A percentile compares a stretch with the other conserved stretches of the same genome.
phyloP scores from a whole-genome alignment of 768 basidiomycete species.

The Lyophyllum semitale region DNA sequence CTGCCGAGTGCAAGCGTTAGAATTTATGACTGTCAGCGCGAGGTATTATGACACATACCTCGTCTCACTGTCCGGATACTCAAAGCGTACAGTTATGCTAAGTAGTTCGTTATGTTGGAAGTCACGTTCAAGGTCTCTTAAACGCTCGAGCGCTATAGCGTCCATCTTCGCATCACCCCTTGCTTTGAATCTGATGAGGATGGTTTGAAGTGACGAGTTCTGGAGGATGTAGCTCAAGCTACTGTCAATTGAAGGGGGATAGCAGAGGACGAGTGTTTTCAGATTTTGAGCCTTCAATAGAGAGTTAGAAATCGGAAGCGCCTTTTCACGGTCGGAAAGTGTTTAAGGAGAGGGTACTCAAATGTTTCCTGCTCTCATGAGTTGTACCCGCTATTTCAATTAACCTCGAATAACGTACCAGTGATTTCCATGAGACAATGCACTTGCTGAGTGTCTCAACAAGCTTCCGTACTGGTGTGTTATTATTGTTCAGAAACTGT shows the following conservation, averaged over 20 bases:
- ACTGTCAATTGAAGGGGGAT: too few relatives aligned
- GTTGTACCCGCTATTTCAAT: neutral
- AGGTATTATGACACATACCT: neutral
- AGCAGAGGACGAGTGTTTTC: neutral
- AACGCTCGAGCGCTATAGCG: neutral
- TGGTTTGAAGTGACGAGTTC: neutral
- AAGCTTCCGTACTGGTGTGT: conserved; percentile 1
- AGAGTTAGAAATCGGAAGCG: neutral
- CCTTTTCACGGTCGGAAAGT: neutral
- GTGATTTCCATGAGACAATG: conserved; percentile 1
- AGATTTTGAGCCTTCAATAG: neutral
- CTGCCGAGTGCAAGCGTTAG: neutral
- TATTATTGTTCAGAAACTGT: neutral
- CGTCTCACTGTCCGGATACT: neutral
- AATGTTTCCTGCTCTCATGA: neutral
- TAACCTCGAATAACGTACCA: neutral
- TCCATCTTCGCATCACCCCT: neutral
- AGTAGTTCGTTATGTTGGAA: neutral
- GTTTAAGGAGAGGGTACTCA: neutral
- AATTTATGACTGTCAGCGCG: too few relatives aligned
- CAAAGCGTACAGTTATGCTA: neutral
- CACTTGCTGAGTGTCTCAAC: neutral
- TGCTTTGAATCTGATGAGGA: neutral
- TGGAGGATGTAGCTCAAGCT: too few relatives aligned
- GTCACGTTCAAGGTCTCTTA: neutral